phyloP scores from a whole-genome alignment of 192 early-diverging fungal species.

The Gryganskiella cystojenkinii region DNA sequence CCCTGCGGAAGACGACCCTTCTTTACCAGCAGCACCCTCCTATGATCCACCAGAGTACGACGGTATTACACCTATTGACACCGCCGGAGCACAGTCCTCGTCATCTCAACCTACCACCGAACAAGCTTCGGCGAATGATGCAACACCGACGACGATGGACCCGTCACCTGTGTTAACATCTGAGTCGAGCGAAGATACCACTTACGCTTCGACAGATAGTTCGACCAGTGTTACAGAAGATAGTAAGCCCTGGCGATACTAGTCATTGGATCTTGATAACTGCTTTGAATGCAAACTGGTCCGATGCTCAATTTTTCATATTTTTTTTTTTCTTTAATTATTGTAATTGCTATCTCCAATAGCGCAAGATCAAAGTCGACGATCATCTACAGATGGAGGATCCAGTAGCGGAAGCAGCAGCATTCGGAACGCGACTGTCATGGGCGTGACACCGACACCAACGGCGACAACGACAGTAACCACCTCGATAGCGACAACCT shows the following conservation, averaged over 20 bases:
- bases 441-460: not conserved
- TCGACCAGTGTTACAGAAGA: conserved; percentile 1
- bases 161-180: not conserved
- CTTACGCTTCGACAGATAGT: not conserved
- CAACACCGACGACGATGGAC: not conserved
- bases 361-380: conserved; percentile 9
- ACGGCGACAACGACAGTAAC: no score
- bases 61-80: conserved; percentile 1
- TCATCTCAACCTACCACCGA: conserved; percentile 5
- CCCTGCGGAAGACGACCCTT: conserved; percentile 21
- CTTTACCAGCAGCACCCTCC: conserved; percentile 35
- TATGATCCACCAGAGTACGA: conserved; percentile 51
- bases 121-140: no score
- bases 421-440: not conserved
- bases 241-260: conserved; percentile 4
- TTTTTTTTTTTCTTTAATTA: no score
- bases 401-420: not conserved
- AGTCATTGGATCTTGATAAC: no score
- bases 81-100: conserved; percentile 13
- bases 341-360: no score
- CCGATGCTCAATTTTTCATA: not conserved
- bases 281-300: no score
- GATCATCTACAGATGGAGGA: conserved; percentile 12
- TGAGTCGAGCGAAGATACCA: not conserved
- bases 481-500: no score